Conservation (phyloP, 2,329 filamentous ascomycete genomes). For the Aspergillus eucalypticola region DNA sequence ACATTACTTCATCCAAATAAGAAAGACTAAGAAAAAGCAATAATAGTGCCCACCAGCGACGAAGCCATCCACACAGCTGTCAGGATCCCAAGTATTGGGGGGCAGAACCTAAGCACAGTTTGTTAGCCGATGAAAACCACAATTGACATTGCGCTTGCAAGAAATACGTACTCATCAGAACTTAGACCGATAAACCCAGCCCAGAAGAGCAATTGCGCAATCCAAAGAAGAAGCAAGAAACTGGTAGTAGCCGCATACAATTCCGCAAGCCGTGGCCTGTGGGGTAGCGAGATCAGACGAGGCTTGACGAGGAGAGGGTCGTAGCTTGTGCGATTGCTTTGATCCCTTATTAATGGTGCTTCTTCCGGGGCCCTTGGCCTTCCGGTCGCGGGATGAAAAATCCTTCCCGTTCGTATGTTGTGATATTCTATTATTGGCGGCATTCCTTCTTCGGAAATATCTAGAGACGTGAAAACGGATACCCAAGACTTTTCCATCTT, state of each 20-base stretch:
- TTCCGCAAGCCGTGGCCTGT: background rate
- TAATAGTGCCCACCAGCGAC: background rate
- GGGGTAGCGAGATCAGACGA: background rate
- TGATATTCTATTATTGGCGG: background rate
- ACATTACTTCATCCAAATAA: too few species aligned
- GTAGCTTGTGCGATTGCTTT: background rate
- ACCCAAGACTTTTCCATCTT: background rate
- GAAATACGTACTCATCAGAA: constrained; percentile 4
- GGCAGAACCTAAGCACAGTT: constrained; percentile 2
- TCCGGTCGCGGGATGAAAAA: background rate
- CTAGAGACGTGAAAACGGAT: background rate
- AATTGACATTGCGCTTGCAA: background rate
- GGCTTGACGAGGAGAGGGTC: background rate
- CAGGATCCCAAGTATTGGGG: constrained; percentile 1
- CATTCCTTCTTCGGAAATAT: background rate
- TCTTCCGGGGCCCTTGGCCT: background rate
- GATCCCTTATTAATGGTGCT: background rate
- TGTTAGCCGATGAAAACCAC: background rate
- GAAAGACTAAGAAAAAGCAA: background rate
- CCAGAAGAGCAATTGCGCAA: constrained; percentile 11
- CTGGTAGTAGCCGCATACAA: background rate
- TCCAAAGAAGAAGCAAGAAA: constrained; percentile 5
- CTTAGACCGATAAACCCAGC: constrained; percentile 7
- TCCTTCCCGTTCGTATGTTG: background rate
- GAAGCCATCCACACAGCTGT: constrained; percentile 4